Base-by-base conservation (phyloP, 768 basidiomycete species). In the Cubamyces lactineus region DNA sequence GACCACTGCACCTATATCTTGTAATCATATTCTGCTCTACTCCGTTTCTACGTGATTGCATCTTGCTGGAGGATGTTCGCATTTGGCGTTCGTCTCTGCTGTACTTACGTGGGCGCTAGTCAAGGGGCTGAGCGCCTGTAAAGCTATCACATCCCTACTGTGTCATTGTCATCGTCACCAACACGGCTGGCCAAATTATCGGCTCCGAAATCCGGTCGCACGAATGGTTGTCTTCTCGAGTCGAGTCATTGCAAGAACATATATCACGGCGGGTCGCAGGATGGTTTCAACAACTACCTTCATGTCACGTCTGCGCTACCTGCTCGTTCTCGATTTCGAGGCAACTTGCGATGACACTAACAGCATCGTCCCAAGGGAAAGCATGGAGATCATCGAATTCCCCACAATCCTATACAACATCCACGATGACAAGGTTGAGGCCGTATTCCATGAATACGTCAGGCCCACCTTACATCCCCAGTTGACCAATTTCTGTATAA, bases 301-400 rank as follows among this genome's bases (percentile, higher is more conserved):
- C 28, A 52, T 26, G 52, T 13, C 53, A 9, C n/a, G 11, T 12
- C 51, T 67, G 23, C 66, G 62, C 13, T 70, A 68, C 38, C 65
- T 73, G 2, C 65, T 73, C 28, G 57, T 73, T 17, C 65, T 73
- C 26, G 72, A 73, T 45, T 70, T 73, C 51, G 72, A 73, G 52
- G 72, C 71, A 0, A 72, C 71, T 11, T 72, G 72, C 55, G 71
- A 71, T 24, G 60, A 61, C 6, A 57, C 41, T 1, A 21, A 45
- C 3, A 38, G 19, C 1, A 21, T 59, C 13, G 49, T 64, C 1
- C 58, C 67, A 0, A 53, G 53, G 13, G 50, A 48, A 5, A 53
- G 61, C 26, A 62, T 63, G 57, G 72, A 73, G 52, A 72, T 72
- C 57, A 73, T 72, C 39, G 72, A 73, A 52, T 69, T 73, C 51